phyloP scores from a whole-genome alignment of 805 yeast genomes.

The Maudiozyma serrabonitensis region DNA sequence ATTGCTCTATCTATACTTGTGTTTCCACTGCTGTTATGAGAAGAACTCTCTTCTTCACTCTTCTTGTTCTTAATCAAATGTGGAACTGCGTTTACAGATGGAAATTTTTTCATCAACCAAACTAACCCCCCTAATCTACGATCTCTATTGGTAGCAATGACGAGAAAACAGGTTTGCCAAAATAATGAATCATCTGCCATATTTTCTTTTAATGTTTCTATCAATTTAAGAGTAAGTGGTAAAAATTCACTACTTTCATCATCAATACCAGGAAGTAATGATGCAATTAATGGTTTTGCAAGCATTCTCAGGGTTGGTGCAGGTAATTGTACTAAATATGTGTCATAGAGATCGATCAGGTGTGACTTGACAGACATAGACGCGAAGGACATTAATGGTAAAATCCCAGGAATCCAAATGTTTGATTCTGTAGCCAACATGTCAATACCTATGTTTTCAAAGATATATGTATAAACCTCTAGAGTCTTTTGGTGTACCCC shows the following conservation, averaged over 20 bases:
- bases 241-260: conserved; percentile 86
- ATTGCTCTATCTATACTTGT: conserved; percentile 1
- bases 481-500: conserved; percentile 91
- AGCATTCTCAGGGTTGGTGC: conserved; percentile 41
- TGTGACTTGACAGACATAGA: conserved; percentile 81
- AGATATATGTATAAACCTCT: conserved; percentile 63
- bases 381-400: conserved; percentile 82
- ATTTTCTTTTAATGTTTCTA: conserved; percentile 49
- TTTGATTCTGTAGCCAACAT: conserved; percentile 46
- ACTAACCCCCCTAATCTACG: conserved; percentile 74
- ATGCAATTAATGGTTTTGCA: conserved; percentile 59
- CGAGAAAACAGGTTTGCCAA: conserved; percentile 75
- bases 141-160: conserved; percentile 71
- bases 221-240: conserved; percentile 44
- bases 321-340: conserved; percentile 45
- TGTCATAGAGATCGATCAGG: conserved; percentile 51
- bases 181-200: conserved; percentile 62
- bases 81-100: conserved; percentile 40
- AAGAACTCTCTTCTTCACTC: conserved; percentile 2
- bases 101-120: conserved; percentile 57
- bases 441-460: conserved; percentile 50
- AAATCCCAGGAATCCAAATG: conserved; percentile 86
- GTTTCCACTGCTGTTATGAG: background rate
- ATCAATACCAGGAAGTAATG: conserved; percentile 80
- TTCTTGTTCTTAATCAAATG: conserved; percentile 17